phyloP scores from a whole-genome alignment of 805 yeast genomes.

The Suhomyces xylopsoci region DNA sequence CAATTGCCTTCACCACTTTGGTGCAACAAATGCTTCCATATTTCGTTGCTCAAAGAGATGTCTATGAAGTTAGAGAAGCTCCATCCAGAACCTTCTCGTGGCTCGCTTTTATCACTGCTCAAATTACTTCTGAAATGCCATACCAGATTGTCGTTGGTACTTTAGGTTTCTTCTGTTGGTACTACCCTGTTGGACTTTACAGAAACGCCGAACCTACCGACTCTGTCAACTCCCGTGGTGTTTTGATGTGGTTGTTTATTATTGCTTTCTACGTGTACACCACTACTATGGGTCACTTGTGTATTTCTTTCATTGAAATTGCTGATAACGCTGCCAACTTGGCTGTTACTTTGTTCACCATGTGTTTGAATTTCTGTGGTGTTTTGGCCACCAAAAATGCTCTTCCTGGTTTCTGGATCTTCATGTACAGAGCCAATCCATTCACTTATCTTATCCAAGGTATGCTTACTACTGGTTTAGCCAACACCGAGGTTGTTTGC shows the following conservation, averaged over 20 bases:
- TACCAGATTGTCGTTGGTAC: slow-evolving; percentile 63
- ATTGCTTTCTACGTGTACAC: slow-evolving; percentile 49
- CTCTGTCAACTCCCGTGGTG: slow-evolving; percentile 56
- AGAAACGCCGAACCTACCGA: slow-evolving; percentile 53
- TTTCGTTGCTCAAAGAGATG: slow-evolving; percentile 53
- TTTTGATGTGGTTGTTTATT: slow-evolving; percentile 47
- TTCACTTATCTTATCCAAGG: slow-evolving; percentile 67
- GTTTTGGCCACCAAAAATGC: slow-evolving; percentile 56
- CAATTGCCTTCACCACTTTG: slow-evolving; percentile 53
- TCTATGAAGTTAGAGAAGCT: slow-evolving; percentile 71
- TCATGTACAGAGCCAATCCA: slow-evolving; percentile 75
- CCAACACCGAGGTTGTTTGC: slow-evolving; percentile 35
- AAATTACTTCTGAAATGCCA: slow-evolving; percentile 64
- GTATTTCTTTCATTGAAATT: slow-evolving; percentile 56
- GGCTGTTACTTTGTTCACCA: slow-evolving; percentile 54
- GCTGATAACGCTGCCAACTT: slow-evolving; percentile 65
- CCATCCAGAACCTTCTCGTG: slow-evolving; percentile 71
- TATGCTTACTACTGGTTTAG: slow-evolving; percentile 51
- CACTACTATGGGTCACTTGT: slow-evolving; percentile 56
- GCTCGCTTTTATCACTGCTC: slow-evolving; percentile 59
- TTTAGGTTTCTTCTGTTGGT: slow-evolving; percentile 54
- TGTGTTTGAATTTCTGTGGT: slow-evolving; percentile 75
- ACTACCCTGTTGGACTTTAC: slow-evolving; percentile 22
- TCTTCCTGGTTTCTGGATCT: slow-evolving; percentile 83
- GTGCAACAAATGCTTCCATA: slow-evolving; percentile 61